A percentile compares a stretch with the other conserved stretches of the same genome.
Conservation (phyloP, 306 rosid species). For the Casuarina cunninghamiana region DNA sequence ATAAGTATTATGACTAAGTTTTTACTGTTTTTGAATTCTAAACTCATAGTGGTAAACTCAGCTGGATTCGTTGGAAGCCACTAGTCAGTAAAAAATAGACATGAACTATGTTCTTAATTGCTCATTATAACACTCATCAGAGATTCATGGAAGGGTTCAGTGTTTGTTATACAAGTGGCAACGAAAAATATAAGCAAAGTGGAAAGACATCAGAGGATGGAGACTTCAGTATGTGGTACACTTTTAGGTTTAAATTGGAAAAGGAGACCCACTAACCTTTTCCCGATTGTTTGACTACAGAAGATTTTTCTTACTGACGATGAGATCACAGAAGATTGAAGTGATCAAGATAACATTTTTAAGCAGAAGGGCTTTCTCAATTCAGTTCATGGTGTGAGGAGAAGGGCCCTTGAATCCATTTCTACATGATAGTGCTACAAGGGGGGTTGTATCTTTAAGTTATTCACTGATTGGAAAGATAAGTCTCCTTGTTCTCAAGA, state of each 20-base stretch:
- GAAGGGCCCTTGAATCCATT: neutral
- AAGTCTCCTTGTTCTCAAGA: too few species aligned
- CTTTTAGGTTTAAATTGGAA: neutral
- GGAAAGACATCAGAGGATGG: neutral
- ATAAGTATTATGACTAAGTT: neutral
- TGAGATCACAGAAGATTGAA: neutral
- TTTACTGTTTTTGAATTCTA: neutral
- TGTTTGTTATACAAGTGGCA: neutral
- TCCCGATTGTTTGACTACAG: neutral
- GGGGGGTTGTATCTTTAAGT: too few species aligned
- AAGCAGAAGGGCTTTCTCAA: neutral
- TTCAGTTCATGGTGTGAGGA: neutral
- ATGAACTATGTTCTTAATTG: neutral
- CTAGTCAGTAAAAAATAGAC: neutral
- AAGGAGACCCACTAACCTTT: neutral
- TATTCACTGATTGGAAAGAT: too few species aligned
- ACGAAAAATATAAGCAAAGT: neutral
- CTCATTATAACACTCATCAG: neutral
- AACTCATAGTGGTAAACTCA: neutral
- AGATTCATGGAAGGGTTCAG: neutral
- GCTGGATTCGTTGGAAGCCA: slow-evolving; percentile 3
- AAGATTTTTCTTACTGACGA: neutral
- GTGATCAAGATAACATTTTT: neutral
- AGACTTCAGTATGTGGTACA: neutral
- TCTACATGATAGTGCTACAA: too few species aligned